Evolutionary conservation across 257 asterid species (phyloP), one percentile per base, ranked within the genome.

Genomic region (Solanum tarijense): DNA sequence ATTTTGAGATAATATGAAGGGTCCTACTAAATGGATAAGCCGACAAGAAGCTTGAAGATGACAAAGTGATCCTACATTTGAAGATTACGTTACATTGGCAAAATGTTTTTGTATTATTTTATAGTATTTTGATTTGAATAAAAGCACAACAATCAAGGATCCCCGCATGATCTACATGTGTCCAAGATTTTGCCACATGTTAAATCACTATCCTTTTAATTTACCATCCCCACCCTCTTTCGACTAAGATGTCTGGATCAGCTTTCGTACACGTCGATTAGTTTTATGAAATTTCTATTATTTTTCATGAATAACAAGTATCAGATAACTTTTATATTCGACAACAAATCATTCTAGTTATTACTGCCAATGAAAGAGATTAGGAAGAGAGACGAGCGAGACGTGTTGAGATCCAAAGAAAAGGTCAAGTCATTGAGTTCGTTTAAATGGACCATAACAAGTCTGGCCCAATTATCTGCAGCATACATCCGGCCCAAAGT

Each of bases 111-210:
- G 35, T 78, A 39, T 78, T 78, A 16, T 48, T 48, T 48, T 48
- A 14, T 46, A 46, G 55, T 46, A 48, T 48, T 78, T 55, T 83
- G 9, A 83, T 48, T 48, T 48, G 25, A 46, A 29, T 62, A 48
- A 16, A 20, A 55, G 12, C 9, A 84, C 66, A 21, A 20, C 25
- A 20, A 58, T 23, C n/a, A 62, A 85, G 68, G 82, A 35, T 85
- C 90, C 85, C 36, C 87, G 88, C 87, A 60, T 79, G 86, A 83
- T 69, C 8, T 39, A 27, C 58, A 18, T 89, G 62, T 48, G 84
- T 46, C 87, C 60, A 83, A 62, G 20, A 29, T 81, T 71, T 29
- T 13, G 87, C 89, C 88, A 89, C 91, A 11, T 86, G 83, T 25
- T 18, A 7, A 27, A 88, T 69, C 85, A 39, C 41, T 8, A 7